A percentile compares a stretch with the other conserved stretches of the same genome.
Evolutionary conservation across 352 stramenopile species (phyloP).

Genomic region (Globisporangium heterothallicum): DNA sequence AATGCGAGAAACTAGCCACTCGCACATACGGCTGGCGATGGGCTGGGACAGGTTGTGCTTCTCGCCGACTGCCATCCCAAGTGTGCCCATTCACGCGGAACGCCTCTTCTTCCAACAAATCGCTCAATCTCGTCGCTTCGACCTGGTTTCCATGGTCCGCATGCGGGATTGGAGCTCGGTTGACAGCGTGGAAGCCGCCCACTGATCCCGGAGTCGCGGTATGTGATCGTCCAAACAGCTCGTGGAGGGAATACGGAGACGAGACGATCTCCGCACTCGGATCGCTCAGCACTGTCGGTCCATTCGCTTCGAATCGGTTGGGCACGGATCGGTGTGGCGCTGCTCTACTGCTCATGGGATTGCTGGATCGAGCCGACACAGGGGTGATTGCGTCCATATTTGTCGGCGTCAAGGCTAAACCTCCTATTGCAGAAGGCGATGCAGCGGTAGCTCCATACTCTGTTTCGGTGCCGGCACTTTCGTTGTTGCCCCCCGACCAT

Average conservation of each 20-base stretch:
- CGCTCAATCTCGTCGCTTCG: conserved; percentile 2
- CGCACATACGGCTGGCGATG: neutral
- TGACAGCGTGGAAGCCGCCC: neutral
- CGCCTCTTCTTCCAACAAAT: conserved; percentile 12
- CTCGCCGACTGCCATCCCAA: neutral
- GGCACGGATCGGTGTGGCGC: conserved; percentile 11
- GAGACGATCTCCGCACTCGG: conserved; percentile 40
- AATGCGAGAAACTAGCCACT: neutral
- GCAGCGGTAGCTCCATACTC: conserved; percentile 1
- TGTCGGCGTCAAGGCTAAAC: conserved; percentile 11
- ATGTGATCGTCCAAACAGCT: conserved; percentile 8
- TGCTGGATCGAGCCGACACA: conserved; percentile 1
- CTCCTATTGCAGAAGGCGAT: neutral
- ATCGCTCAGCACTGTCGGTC: conserved; percentile 26
- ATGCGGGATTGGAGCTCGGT: conserved; percentile 2
- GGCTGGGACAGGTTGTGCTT: neutral
- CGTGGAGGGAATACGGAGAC: conserved; percentile 12
- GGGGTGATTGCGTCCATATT: conserved; percentile 4
- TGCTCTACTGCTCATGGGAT: conserved; percentile 6
- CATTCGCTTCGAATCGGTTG: conserved; percentile 32
- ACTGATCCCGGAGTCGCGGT: neutral
- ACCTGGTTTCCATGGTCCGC: neutral
- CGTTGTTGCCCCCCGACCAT: conserved; percentile 47
- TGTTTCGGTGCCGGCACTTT: conserved; percentile 25
- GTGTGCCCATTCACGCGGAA: neutral